A percentile compares a stretch with the other conserved stretches of the same genome.
Evolutionary conservation across 129 eudicot species (phyloP).

Genomic region (Chrysanthemum lavandulifolium): DNA sequence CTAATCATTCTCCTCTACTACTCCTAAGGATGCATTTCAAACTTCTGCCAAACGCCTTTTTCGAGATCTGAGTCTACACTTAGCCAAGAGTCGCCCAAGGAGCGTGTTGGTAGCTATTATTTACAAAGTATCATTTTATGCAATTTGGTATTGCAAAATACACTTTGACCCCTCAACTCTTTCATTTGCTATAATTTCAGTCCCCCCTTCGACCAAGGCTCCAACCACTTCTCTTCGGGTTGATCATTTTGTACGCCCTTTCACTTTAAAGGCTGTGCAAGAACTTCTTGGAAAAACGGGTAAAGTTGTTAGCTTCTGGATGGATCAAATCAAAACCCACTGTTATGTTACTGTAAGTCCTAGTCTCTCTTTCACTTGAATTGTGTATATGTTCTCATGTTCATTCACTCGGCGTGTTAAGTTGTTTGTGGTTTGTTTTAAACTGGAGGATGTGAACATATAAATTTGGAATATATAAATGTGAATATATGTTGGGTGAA

Average conservation of each 20-base stretch:
- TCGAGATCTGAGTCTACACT: constrained; percentile 49
- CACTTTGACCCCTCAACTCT: background rate
- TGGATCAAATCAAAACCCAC: constrained; percentile 97
- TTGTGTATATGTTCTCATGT: background rate
- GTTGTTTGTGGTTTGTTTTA: constrained; percentile 5
- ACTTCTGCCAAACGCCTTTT: constrained; percentile 41
- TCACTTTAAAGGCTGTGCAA: constrained; percentile 92
- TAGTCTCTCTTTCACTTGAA: background rate
- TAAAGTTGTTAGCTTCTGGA: constrained; percentile 80
- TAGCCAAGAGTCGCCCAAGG: constrained; percentile 60
- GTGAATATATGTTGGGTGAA: background rate
- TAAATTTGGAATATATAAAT: background rate
- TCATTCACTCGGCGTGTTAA: background rate
- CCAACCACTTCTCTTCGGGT: constrained; percentile 76
- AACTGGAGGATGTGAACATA: background rate
- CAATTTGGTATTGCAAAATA: background rate
- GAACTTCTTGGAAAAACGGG: constrained; percentile 93
- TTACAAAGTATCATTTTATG: background rate
- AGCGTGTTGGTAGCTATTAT: constrained; percentile 67
- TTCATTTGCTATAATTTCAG: constrained; percentile 34
- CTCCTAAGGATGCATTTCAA: constrained; percentile 48
- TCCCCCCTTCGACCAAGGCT: constrained; percentile 68
- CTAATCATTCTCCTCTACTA: constrained; percentile 38
- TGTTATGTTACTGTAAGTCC: constrained; percentile 79
- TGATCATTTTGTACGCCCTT: constrained; percentile 86